A percentile compares a stretch with the other conserved stretches of the same genome.
Evolutionary conservation across 192 early-diverging fungal genomes (phyloP).

Genomic region (Tieghemiomyces parasiticus): DNA sequence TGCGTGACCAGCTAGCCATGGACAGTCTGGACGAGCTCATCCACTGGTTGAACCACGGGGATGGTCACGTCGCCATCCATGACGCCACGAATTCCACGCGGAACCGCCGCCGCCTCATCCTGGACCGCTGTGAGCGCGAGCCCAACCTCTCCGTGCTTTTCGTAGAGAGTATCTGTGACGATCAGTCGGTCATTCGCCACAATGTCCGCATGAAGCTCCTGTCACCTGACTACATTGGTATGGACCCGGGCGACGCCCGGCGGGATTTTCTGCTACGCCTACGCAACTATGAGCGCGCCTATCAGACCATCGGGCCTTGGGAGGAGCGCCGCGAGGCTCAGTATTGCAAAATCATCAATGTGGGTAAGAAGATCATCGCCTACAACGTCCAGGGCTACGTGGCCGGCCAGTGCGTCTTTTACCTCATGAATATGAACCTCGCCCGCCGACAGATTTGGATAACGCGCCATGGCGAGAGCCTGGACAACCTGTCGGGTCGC

Average conservation of each 20-base stretch:
- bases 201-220: conserved; percentile 83
- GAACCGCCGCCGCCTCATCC: conserved; percentile 49
- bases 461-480: conserved; percentile 85
- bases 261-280: conserved; percentile 76
- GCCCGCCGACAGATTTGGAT: conserved; percentile 73
- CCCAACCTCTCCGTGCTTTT: conserved; percentile 53
- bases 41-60: conserved; percentile 70
- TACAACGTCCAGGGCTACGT: conserved; percentile 91
- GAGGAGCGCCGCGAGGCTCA: conserved; percentile 70
- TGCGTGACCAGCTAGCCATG: conserved; percentile 79
- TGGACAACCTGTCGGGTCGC: conserved; percentile 65
- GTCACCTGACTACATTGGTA: conserved; percentile 87
- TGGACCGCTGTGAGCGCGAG: conserved; percentile 40
- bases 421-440: conserved; percentile 96
- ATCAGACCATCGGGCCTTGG: conserved; percentile 64
- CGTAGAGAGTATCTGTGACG: conserved; percentile 72
- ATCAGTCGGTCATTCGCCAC: conserved; percentile 46
- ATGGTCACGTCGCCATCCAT: conserved; percentile 74
- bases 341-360: conserved; percentile 94
- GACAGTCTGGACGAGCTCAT: conserved; percentile 86
- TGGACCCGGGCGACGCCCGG: conserved; percentile 65
- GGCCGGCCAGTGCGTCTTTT: conserved; percentile 88
- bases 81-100: conserved; percentile 95
- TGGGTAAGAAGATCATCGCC: conserved; percentile 91
- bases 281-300: conserved; percentile 86